A percentile compares a stretch with the other conserved stretches of the same genome.
Conservation (phyloP, 2,329 filamentous ascomycete species). For the Fusarium papillatum region DNA sequence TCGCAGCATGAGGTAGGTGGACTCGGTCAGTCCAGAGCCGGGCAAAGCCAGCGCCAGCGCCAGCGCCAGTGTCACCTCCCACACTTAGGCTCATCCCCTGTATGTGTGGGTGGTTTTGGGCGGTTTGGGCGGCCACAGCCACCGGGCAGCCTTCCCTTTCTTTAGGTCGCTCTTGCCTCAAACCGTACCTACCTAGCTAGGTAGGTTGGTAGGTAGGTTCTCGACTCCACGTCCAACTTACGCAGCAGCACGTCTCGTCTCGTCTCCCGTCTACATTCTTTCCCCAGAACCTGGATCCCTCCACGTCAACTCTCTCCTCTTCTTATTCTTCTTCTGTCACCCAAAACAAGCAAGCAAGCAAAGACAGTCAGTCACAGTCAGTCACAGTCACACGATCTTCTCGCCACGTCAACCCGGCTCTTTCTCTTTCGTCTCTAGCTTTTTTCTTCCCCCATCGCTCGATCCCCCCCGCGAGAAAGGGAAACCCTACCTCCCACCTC, state of each 20-base stretch:
- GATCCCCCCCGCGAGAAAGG: slow-evolving; percentile 2
- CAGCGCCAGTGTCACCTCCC: background rate
- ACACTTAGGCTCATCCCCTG: background rate
- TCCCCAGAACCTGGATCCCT: slow-evolving; percentile 14
- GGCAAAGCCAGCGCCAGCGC: background rate
- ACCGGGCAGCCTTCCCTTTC: background rate
- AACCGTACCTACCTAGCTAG: background rate
- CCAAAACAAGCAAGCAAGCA: background rate
- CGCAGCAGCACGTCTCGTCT: background rate
- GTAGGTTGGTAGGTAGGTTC: background rate
- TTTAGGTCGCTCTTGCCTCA: slow-evolving; percentile 9
- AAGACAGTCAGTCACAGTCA: background rate
- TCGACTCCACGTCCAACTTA: slow-evolving; percentile 6
- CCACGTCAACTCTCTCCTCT: slow-evolving; percentile 37
- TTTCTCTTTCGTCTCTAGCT: background rate
- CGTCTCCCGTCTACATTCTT: slow-evolving; percentile 2
- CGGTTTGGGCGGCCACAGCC: slow-evolving; percentile 14
- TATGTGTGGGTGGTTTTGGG: background rate
- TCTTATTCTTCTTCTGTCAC: slow-evolving; percentile 29
- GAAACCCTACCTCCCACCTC: slow-evolving; percentile 16
- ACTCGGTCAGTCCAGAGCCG: background rate
- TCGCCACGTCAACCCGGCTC: background rate
- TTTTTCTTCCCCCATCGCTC: background rate
- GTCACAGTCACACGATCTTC: slow-evolving; percentile 9
- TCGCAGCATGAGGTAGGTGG: background rate